These are phyloP conservation scores for Pythium vanterpoolii DNA, from an alignment of 352 stramenopile species.

Conservation along the genomic window DNA sequence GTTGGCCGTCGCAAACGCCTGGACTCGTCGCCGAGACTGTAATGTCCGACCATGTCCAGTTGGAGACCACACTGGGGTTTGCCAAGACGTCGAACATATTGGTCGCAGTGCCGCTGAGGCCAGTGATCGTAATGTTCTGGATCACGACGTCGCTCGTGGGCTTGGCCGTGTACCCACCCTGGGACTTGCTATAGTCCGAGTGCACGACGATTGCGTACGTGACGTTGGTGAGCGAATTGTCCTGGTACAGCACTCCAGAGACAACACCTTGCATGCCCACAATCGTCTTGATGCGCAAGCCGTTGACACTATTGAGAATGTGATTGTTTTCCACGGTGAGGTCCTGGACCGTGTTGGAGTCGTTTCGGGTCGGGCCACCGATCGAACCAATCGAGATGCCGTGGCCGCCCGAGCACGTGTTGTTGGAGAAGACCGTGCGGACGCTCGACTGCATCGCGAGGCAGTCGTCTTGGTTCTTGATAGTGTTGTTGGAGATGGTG, in stretches of 20 bases:
- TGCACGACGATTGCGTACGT: constrained; percentile 33
- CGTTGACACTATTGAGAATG: constrained; percentile 29
- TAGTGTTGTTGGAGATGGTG: constrained; percentile 20
- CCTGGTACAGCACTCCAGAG: constrained; percentile 17
- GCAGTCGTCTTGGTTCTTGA: constrained; percentile 36
- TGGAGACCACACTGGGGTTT: constrained; percentile 14
- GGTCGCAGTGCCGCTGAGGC: constrained; percentile 6
- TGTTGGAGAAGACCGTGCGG: constrained; percentile 8
- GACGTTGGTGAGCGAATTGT: constrained; percentile 25
- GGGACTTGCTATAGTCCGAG: constrained; percentile 34
- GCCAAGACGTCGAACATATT: constrained; percentile 10
- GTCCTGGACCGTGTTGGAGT: constrained; percentile 19
- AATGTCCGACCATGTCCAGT: constrained; percentile 14
- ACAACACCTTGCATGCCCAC: constrained; percentile 22
- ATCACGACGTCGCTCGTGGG: constrained; percentile 1
- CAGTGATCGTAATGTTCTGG: background rate
- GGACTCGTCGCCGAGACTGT: background rate
- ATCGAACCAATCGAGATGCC: constrained; percentile 37
- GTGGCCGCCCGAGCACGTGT: constrained; percentile 13
- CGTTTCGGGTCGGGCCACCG: constrained; percentile 16
- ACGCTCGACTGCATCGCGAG: constrained; percentile 21
- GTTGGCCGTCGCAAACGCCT: background rate
- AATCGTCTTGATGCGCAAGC: constrained; percentile 36
- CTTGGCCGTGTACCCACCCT: constrained; percentile 26
- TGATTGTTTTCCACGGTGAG: constrained; percentile 21